A percentile compares a stretch with the other conserved stretches of the same genome.
Evolutionary conservation across 352 stramenopile species (phyloP).

Genomic region (Phytopythium boreale): DNA sequence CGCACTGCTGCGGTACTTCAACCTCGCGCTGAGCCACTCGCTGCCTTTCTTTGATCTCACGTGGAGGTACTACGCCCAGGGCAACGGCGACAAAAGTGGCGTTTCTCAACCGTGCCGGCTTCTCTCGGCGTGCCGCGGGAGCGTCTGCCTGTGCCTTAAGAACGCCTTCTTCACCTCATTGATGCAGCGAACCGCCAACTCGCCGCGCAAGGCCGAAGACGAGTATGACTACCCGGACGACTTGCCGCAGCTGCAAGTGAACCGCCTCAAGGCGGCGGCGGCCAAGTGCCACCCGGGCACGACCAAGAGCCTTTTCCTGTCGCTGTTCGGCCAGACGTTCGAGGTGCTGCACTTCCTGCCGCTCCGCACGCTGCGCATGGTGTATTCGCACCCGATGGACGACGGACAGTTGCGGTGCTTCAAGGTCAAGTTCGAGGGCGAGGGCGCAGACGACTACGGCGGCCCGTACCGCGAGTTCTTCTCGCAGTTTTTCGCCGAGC

Average conservation of each 20-base stretch:
- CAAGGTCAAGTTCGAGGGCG: constrained; percentile 94
- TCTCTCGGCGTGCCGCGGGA: constrained; percentile 57
- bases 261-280: constrained; percentile 79
- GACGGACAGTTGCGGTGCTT: constrained; percentile 89
- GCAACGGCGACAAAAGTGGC: constrained; percentile 11
- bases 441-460: constrained; percentile 94
- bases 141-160: constrained; percentile 80
- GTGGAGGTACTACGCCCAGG: constrained; percentile 63
- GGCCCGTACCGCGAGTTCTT: constrained; percentile 94
- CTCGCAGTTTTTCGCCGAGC: constrained; percentile 75
- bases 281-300: constrained; percentile 69
- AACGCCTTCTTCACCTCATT: constrained; percentile 68
- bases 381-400: constrained; percentile 92
- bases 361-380: constrained; percentile 72
- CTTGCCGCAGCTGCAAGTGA: constrained; percentile 78
- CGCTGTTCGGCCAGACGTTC: constrained; percentile 84
- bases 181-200: constrained; percentile 74
- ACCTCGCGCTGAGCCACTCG: constrained; percentile 63
- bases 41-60: constrained; percentile 77
- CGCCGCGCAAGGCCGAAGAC: constrained; percentile 79
- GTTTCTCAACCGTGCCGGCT: constrained; percentile 34
- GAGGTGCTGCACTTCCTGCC: constrained; percentile 85
- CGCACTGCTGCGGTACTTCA: constrained; percentile 69
- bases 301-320: constrained; percentile 65
- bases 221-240: constrained; percentile 93